Base-by-base conservation (phyloP, 495 filamentous ascomycete genomes). In the Aspergillus haitiensis region DNA sequence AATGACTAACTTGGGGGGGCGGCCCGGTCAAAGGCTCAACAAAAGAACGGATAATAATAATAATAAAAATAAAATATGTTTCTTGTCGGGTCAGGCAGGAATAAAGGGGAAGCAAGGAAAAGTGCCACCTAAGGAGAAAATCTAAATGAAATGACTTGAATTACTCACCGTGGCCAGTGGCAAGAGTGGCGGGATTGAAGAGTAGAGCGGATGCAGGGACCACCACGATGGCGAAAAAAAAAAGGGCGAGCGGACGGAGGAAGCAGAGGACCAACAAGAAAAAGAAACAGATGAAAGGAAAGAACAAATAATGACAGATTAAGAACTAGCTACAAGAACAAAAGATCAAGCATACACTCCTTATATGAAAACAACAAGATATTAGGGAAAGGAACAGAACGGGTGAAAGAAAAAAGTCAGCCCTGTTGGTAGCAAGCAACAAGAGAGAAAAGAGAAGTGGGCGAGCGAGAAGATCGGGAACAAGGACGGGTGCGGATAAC, bases 131-230 rank as follows among this genome's bases (percentile, higher is more conserved):
- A 42, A 33, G 6, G 18, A 56, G 55, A 13, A 12, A 37, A 47
- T 21, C 27, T 42, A 3, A 18, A 53, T 46, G 33, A 57, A 40
- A 55, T 27, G 33, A 49, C 7, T n/a, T n/a, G 36, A 21, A 53
- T 67, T 62, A 68, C 65, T 68, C 62, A 68, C 65, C 36, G 54
- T 52, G 53, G 32, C 35, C 54, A 55, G 64, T 66, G 65, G 62
- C 62, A 42, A 64, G 61, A 59, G 62, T 68, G 65, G 65, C 65
- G 62, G 60, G 34, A 64, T 9, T 58, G 50, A 56, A 33, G 46
- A 59, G 54, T 27, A 55, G 56, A 62, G 57, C 60, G 64, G 60
- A 60, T 46, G 64, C 64, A 63, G 64, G 64, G 61, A 64, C 64
- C 61, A 66, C 55, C 46, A 45, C 54, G 47, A 58, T 49, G 51